These are phyloP conservation scores for Pelargonium citronellum DNA, from an alignment of 441 rosid genomes.

Conservation along the genomic window DNA sequence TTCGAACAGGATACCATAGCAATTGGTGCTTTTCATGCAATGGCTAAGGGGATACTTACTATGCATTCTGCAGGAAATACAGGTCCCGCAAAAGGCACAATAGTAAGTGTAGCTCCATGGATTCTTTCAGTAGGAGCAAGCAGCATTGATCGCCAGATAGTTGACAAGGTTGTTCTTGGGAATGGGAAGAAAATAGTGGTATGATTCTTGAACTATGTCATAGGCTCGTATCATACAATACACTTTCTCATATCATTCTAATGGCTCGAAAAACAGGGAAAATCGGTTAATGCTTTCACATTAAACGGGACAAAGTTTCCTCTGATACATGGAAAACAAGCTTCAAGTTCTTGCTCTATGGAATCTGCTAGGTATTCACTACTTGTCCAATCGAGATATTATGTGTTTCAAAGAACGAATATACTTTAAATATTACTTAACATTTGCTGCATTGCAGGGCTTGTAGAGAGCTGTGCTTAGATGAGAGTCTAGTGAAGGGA, in stretches of 20 bases:
- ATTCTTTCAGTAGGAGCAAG: slow-evolving; percentile 47
- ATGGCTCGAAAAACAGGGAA: slow-evolving; percentile 30
- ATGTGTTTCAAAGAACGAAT: not conserved
- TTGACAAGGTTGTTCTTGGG: slow-evolving; percentile 41
- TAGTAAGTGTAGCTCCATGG: slow-evolving; percentile 43
- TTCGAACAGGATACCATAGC: slow-evolving; percentile 24
- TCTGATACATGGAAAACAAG: slow-evolving; percentile 27
- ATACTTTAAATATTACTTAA: not conserved
- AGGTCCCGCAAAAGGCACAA: slow-evolving; percentile 22
- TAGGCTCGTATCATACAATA: not conserved
- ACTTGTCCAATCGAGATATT: not conserved
- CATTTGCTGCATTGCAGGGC: slow-evolving; percentile 18
- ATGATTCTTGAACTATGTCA: slow-evolving; percentile 13
- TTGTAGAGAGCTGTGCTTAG: slow-evolving; percentile 22
- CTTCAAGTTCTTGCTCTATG: slow-evolving; percentile 14
- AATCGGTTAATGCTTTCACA: slow-evolving; percentile 34
- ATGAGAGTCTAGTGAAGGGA: slow-evolving; percentile 26
- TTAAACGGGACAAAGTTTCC: slow-evolving; percentile 31
- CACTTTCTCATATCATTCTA: not conserved
- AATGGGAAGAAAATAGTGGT: slow-evolving; percentile 31
- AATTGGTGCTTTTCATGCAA: slow-evolving; percentile 44
- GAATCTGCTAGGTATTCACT: slow-evolving; percentile 23
- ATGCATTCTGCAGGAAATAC: slow-evolving; percentile 38
- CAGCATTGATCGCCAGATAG: slow-evolving; percentile 35
- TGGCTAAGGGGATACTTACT: slow-evolving; percentile 40